Evolutionary conservation across 495 filamentous ascomycete genomes (phyloP).

Genomic region (Gamarada debralockiae): DNA sequence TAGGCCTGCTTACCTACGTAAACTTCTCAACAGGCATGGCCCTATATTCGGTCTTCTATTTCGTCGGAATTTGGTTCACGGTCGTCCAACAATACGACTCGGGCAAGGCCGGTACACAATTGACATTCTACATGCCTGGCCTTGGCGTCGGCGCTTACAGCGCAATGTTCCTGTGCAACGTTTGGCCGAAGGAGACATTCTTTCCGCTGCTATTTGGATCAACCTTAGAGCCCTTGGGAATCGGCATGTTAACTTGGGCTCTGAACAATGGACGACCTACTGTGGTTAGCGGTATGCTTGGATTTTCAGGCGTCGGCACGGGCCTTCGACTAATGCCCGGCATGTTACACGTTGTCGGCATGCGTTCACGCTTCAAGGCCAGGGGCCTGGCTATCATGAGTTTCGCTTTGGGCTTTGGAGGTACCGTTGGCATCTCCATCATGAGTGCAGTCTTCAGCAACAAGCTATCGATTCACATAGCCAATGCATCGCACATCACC

Average conservation of each 20-base stretch:
- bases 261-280: slow-evolving; percentile 32
- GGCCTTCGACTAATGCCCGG: slow-evolving; percentile 45
- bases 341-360: slow-evolving; percentile 49
- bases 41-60: slow-evolving; percentile 55
- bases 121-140: slow-evolving; percentile 44
- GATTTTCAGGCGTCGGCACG: slow-evolving; percentile 50
- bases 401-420: no score
- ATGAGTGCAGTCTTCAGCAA: no score
- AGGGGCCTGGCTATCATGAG: no score
- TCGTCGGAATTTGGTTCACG: slow-evolving; percentile 55
- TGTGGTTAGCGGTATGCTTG: slow-evolving; percentile 57
- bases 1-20: slow-evolving; percentile 46
- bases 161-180: slow-evolving; percentile 50
- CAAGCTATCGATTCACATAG: no score
- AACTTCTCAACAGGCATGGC: slow-evolving; percentile 49
- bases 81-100: slow-evolving; percentile 44
- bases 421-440: no score
- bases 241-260: slow-evolving; percentile 43
- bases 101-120: slow-evolving; percentile 43
- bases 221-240: slow-evolving; percentile 42
- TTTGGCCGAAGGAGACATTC: slow-evolving; percentile 53
- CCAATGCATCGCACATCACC: neutral
- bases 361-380: no score
- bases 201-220: slow-evolving; percentile 46
- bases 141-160: slow-evolving; percentile 46